phyloP scores from a whole-genome alignment of 2,329 filamentous ascomycete genomes.

The Botrytis pseudocinerea region DNA sequence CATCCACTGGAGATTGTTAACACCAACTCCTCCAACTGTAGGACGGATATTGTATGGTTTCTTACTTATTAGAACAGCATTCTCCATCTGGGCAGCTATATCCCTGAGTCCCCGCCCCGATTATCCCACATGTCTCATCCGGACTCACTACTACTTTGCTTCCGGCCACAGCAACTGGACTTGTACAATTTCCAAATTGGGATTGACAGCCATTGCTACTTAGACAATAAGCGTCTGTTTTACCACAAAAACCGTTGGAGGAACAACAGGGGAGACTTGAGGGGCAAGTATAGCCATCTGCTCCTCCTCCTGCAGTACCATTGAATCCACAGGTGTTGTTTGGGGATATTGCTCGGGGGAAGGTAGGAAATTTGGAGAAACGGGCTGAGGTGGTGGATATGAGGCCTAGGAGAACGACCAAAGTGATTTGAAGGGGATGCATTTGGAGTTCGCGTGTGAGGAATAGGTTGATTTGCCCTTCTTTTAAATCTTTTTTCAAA shows the following conservation, averaged over 20 bases:
- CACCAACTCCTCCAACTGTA: background rate
- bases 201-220: slow-evolving; percentile 31
- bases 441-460: background rate
- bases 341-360: slow-evolving; percentile 18
- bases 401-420: slow-evolving; percentile 1
- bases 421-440: slow-evolving; percentile 2
- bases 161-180: background rate
- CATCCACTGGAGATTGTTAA: slow-evolving; percentile 15
- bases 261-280: slow-evolving; percentile 38
- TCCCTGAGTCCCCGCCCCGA: slow-evolving; percentile 18
- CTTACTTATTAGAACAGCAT: slow-evolving; percentile 33
- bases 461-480: background rate
- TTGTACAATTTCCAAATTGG: slow-evolving; percentile 22
- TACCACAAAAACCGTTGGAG: slow-evolving; percentile 30
- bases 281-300: slow-evolving; percentile 34
- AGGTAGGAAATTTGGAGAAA: background rate
- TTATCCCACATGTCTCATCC: slow-evolving; percentile 29
- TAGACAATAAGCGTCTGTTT: slow-evolving; percentile 21
- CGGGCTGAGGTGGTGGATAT: background rate
- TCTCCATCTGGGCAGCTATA: slow-evolving; percentile 32
- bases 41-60: background rate
- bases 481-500: background rate
- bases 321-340: slow-evolving; percentile 28
- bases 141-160: slow-evolving; percentile 16
- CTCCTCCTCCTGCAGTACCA: slow-evolving; percentile 12